Base-by-base conservation (phyloP, 1,284 basidiomycete genomes). In the Apiotrichum laibachii region DNA sequence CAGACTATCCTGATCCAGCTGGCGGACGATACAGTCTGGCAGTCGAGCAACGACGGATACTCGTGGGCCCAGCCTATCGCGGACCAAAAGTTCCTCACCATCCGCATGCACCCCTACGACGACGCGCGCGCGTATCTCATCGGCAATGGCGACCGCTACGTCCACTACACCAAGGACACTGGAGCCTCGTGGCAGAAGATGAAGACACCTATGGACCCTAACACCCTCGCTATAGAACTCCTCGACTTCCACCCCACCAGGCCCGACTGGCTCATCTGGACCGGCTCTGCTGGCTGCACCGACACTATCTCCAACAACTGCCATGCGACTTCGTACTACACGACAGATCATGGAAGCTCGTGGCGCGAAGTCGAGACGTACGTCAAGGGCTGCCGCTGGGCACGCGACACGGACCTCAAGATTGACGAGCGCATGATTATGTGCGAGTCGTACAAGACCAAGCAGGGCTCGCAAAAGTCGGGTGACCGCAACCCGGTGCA, bases 21-120 rank as follows among this genome's bases (percentile, higher is more conserved):
- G 4, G 74, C 76, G 2, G 90, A 97, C 69, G 81, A 86, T 60
- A 83, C 84, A 0, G 82, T 97, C 56, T 98, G 90, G 89, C 92
- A 96, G 80, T 96, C 92, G 0, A 85, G 84, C 70, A 97, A 94
- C 74, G 94, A 99, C 76, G 95, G 95, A 0, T 93, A 90, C 76
- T 87, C 86, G 0, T 99, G 94, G 94, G 82, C 82, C 53, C 86
- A 86, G 65, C 81, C 87, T 15, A 79, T 77, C 66, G 81, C 85
- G 0, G 81, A 80, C 2, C 81, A 87, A 57, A 83, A 81, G 5
- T 90, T 95, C 79, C 80, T 97, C 42, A 86, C 84, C 0, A 88
- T 98, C 79, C 88, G 88, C 67, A 87, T 94, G 79, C 94, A 99
- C 80, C 80, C 83, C 37, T 89, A 89, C 78, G 80, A 85, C 39